phyloP scores from a whole-genome alignment of 352 stramenopile species.

The Phytophthora nicotianae region DNA sequence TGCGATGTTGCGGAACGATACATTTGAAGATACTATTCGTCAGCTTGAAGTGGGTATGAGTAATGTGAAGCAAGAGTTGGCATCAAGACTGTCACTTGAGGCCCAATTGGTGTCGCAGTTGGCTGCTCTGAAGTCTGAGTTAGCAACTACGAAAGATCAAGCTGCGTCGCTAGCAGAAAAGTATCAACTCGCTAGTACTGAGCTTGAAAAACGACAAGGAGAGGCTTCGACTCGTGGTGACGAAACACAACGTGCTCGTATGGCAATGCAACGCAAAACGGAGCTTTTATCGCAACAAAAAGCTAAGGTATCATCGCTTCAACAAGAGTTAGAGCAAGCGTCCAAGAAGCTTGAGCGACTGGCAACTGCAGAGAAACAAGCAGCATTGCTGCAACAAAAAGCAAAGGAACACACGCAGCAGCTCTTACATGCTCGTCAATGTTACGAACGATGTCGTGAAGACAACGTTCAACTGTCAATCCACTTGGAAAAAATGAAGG shows the following conservation, averaged over 20 bases:
- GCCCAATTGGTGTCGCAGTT: constrained; percentile 31
- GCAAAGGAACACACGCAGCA: constrained; percentile 47
- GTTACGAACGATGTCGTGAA: constrained; percentile 32
- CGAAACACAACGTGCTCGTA: constrained; percentile 39
- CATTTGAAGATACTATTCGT: constrained; percentile 51
- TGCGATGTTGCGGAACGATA: constrained; percentile 45
- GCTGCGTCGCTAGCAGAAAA: constrained; percentile 37
- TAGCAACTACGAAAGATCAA: constrained; percentile 38
- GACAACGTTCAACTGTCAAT: constrained; percentile 44
- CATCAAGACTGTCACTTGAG: constrained; percentile 38
- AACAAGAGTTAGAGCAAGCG: constrained; percentile 35
- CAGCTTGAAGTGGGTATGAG: constrained; percentile 49
- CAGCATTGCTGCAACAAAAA: constrained; percentile 35
- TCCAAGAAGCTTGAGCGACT: constrained; percentile 34
- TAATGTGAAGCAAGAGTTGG: constrained; percentile 42
- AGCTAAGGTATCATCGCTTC: constrained; percentile 27
- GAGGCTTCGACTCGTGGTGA: constrained; percentile 24
- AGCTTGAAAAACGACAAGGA: constrained; percentile 40
- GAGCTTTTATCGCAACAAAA: constrained; percentile 57
- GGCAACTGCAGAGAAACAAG: constrained; percentile 32
- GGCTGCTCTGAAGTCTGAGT: constrained; percentile 33
- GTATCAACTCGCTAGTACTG: constrained; percentile 31
- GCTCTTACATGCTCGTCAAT: constrained; percentile 41
- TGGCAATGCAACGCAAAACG: constrained; percentile 52
- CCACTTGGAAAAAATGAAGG: constrained; percentile 43